A percentile compares a stretch with the other conserved stretches of the same genome.
Evolutionary conservation across 2,329 filamentous ascomycete species (phyloP).

Genomic region (Knufia petricola): DNA sequence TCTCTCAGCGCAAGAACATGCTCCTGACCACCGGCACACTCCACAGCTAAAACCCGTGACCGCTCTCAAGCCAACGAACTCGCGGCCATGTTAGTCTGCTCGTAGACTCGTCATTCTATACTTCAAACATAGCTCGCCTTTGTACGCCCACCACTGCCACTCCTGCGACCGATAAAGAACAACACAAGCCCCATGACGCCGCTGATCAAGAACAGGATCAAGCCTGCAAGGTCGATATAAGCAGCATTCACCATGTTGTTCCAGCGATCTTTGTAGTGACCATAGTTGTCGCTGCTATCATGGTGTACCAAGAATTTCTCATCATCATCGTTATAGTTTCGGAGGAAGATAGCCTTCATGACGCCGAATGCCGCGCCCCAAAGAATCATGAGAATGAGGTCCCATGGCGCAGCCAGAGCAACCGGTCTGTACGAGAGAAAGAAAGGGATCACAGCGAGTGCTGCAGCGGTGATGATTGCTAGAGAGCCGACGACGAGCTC

Average conservation of each 20-base stretch:
- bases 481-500: conserved; percentile 9
- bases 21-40: no score
- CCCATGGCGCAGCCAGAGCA: conserved; percentile 11
- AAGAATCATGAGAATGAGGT: conserved; percentile 11
- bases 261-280: background rate
- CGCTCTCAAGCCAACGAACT: no score
- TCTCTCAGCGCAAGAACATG: no score
- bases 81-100: no score
- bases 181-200: conserved; percentile 8
- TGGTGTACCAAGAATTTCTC: background rate
- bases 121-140: background rate
- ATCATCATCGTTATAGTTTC: background rate
- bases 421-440: conserved; percentile 13
- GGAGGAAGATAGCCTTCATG: conserved; percentile 8
- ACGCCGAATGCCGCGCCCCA: conserved; percentile 10
- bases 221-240: conserved; percentile 10
- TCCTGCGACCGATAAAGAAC: conserved; percentile 8
- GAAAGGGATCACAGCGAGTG: conserved; percentile 7
- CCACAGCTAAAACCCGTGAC: no score
- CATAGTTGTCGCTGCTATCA: background rate
- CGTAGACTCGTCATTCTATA: background rate
- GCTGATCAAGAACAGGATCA: conserved; percentile 10
- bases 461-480: conserved; percentile 7
- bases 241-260: background rate
- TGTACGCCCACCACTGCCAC: background rate